Evolutionary conservation across 306 rosid species (phyloP).

Genomic region (Lathyrus oleraceus): DNA sequence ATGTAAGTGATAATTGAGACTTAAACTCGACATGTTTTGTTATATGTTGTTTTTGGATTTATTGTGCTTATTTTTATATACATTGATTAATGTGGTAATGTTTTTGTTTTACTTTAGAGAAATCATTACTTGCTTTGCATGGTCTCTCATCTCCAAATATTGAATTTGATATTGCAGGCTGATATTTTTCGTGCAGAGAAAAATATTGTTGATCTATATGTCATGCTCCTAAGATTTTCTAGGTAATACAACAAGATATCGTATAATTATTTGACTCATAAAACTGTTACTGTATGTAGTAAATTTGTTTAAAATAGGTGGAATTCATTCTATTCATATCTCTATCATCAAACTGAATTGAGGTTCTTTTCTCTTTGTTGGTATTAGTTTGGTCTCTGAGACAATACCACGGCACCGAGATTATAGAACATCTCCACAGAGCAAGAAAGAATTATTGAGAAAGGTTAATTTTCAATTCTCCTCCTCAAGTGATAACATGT

Average conservation of each 20-base stretch:
- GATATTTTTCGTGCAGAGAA: slow-evolving; percentile 85
- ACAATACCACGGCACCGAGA: slow-evolving; percentile 84
- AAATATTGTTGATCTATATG: slow-evolving; percentile 78
- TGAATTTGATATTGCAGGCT: slow-evolving; percentile 61
- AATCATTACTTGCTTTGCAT: slow-evolving; percentile 19
- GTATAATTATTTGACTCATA: neutral
- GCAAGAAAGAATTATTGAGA: slow-evolving; percentile 60
- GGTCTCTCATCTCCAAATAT: slow-evolving; percentile 14
- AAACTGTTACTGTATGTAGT: slow-evolving; percentile 8
- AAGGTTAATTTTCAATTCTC: slow-evolving; percentile 50
- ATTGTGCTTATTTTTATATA: slow-evolving; percentile 8
- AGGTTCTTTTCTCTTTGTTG: slow-evolving; percentile 32
- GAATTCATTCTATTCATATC: slow-evolving; percentile 28
- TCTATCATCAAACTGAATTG: slow-evolving; percentile 20
- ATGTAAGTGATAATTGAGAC: neutral
- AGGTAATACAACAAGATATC: slow-evolving; percentile 52
- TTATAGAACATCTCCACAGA: slow-evolving; percentile 57
- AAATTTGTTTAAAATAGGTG: slow-evolving; percentile 10
- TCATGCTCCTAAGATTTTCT: slow-evolving; percentile 88
- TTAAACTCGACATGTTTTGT: slow-evolving; percentile 1
- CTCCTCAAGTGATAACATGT: neutral
- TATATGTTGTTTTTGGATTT: slow-evolving; percentile 11
- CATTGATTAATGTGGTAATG: neutral
- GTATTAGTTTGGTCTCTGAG: slow-evolving; percentile 73
- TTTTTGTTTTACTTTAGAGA: no score